Evolutionary conservation across 1,284 basidiomycete genomes (phyloP).

Genomic region (Xerocomus amazonicus): DNA sequence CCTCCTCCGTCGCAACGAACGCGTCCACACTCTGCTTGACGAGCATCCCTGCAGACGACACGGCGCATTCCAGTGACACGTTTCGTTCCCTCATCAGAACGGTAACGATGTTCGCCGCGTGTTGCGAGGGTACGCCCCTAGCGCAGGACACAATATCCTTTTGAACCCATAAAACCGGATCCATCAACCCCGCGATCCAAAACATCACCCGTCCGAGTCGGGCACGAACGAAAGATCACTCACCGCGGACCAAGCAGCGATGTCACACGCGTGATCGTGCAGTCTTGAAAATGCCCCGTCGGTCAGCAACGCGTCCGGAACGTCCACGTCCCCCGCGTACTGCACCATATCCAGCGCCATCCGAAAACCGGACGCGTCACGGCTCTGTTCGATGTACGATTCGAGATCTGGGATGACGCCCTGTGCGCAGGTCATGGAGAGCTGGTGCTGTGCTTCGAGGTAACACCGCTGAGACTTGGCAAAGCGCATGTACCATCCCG

Average conservation of each 20-base stretch:
- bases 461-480: constrained; percentile 34
- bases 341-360: constrained; percentile 54
- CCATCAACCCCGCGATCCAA: not conserved
- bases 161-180: too few relatives aligned
- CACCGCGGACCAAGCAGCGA: constrained; percentile 33
- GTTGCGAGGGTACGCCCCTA: constrained; percentile 18
- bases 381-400: constrained; percentile 43
- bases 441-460: constrained; percentile 15
- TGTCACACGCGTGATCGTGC: constrained; percentile 26
- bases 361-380: constrained; percentile 46
- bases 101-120: constrained; percentile 20
- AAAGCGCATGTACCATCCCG: constrained; percentile 34
- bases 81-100: constrained; percentile 28
- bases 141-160: constrained; percentile 31
- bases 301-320: constrained; percentile 35
- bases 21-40: constrained; percentile 30
- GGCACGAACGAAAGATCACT: not conserved
- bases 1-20: constrained; percentile 25
- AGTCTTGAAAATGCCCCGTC: constrained; percentile 21
- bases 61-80: constrained; percentile 25
- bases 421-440: constrained; percentile 4
- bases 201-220: not conserved
- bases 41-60: constrained; percentile 20
- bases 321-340: constrained; percentile 44
- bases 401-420: constrained; percentile 40